Percentiles rank a stretch among this genome's conserved stretches.
Conservation (phyloP, 225 moss, liverwort and hornwort genomes). For the Straminergon stramineum region DNA sequence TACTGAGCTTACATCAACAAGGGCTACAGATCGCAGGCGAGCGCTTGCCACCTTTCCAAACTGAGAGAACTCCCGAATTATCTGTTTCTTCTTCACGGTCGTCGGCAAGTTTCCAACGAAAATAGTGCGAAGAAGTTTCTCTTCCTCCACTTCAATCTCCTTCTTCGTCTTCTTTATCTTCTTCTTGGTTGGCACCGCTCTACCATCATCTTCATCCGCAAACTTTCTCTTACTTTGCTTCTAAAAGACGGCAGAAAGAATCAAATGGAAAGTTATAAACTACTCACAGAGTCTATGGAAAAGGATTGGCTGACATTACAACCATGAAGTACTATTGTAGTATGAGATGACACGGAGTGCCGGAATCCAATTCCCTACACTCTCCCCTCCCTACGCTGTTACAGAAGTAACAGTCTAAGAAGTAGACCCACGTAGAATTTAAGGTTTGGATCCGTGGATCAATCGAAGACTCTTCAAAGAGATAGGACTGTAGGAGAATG, state of each 20-base stretch:
- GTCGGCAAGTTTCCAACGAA: conserved; percentile 83
- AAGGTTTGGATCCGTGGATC: background rate
- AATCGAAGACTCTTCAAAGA: background rate
- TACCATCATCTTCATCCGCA: conserved; percentile 35
- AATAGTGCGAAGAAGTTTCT: conserved; percentile 62
- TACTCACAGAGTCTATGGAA: background rate
- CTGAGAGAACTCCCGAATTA: conserved; percentile 74
- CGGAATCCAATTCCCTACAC: background rate
- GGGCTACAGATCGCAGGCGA: conserved; percentile 75
- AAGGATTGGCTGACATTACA: background rate
- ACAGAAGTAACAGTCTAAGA: background rate
- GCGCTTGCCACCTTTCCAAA: conserved; percentile 77
- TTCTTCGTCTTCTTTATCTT: conserved; percentile 41
- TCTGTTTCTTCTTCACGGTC: conserved; percentile 61
- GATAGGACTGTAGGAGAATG: background rate
- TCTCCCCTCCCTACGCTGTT: background rate
- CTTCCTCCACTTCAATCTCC: conserved; percentile 44
- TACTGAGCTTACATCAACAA: conserved; percentile 71
- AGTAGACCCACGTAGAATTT: background rate
- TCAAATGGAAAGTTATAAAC: background rate
- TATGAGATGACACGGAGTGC: background rate
- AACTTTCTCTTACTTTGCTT: conserved; percentile 61
- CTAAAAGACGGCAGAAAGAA: background rate
- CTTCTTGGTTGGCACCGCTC: conserved; percentile 26
- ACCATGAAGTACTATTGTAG: background rate